phyloP scores from a whole-genome alignment of 129 eudicot species.

The Pulicaria dysenterica region DNA sequence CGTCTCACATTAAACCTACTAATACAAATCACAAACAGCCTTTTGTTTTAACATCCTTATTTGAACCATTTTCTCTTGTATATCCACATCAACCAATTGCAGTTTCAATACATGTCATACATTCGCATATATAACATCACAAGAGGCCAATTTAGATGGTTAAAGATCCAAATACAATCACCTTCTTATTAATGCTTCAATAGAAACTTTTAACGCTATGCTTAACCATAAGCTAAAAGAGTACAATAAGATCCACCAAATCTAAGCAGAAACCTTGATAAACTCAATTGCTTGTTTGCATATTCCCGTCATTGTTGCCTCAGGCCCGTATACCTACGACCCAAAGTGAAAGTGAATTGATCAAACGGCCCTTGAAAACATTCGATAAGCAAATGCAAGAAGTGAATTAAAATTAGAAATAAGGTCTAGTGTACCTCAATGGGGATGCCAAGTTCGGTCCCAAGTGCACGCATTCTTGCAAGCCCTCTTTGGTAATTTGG shows the following conservation, averaged over 20 bases:
- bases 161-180: no score
- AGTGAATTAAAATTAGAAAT: neutral
- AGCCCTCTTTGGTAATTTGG: slow-evolving; percentile 97
- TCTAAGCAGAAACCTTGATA: slow-evolving; percentile 70
- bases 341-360: slow-evolving; percentile 5
- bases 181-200: slow-evolving; percentile 5
- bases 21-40: slow-evolving; percentile 8
- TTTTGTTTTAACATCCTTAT: neutral
- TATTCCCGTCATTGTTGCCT: slow-evolving; percentile 92
- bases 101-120: no score
- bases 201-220: neutral
- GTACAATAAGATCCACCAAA: slow-evolving; percentile 19
- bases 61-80: neutral
- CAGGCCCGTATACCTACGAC: slow-evolving; percentile 79
- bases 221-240: slow-evolving; percentile 15
- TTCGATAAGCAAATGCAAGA: neutral
- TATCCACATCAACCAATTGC: no score
- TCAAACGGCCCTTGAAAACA: slow-evolving; percentile 16
- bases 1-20: slow-evolving; percentile 4
- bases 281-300: slow-evolving; percentile 95
- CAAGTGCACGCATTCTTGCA: slow-evolving; percentile 85
- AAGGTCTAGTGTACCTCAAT: slow-evolving; percentile 62
- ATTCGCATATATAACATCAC: no score
- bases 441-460: slow-evolving; percentile 88
- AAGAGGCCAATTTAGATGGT: no score